Evolutionary conservation across 257 asterid species (phyloP), one percentile per base, ranked within the genome.

Genomic region (Phtheirospermum japonicum): DNA sequence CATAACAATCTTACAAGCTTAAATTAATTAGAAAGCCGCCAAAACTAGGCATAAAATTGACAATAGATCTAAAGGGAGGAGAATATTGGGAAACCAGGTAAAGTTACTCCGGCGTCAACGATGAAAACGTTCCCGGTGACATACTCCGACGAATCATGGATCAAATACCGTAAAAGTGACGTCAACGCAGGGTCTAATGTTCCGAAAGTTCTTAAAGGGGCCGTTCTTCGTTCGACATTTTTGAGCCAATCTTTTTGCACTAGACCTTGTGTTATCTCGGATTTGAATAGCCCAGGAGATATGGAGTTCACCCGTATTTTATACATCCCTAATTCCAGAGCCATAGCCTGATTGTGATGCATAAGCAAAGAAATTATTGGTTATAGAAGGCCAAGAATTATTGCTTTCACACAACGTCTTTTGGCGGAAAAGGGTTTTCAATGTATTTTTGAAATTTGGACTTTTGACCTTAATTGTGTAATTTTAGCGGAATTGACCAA

Each of bases 41-140:
- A n/a, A n/a, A n/a, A n/a, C n/a, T n/a, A n/a, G n/a, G n/a, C n/a
- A n/a, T n/a, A n/a, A n/a, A n/a, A n/a, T n/a, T n/a, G n/a, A n/a
- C n/a, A n/a, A n/a, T n/a, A n/a, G n/a, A n/a, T n/a, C 74, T 75
- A 86, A 37, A 86, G 84, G 50, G 95, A 84, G 26, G 95, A 84
- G 77, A 86, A 86, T 33, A 86, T 77, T 2, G 87, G 91, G 26
- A 71, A 6, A 28, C 89, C 95, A 0, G 87, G 71, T 55, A 86
- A 67, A 37, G 85, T 83, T 16, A 49, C 17, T 57, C 95, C 92
- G 2, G 89, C 76, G 32, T 86, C 92, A 48, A 75, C 86, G 0
- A 84, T 76, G 70, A 77, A 84, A 6, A 58, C 26, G 66, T 86
- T 86, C 53, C 92, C 95, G 0, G 85, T 76, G 26, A 84, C 74